Evolutionary conservation across 2,329 filamentous ascomycete species (phyloP).

Genomic region (Colletotrichum liriopes): DNA sequence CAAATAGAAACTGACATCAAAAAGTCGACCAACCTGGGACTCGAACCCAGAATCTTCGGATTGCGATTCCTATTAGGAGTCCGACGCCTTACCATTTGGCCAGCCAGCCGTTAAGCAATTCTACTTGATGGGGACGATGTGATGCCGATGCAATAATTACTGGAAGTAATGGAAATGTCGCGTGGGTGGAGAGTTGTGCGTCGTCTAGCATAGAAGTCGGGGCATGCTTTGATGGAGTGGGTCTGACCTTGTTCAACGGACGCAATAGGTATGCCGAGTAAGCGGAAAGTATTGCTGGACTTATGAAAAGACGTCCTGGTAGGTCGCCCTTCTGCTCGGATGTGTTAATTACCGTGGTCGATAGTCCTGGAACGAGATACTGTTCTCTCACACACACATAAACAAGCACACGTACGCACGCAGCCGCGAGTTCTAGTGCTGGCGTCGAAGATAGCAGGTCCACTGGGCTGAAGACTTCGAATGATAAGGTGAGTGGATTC

Average conservation of each 20-base stretch:
- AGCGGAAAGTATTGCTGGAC: not conserved
- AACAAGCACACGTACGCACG: not conserved
- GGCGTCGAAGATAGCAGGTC: not conserved
- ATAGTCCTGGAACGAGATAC: not conserved
- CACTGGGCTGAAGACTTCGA: not conserved
- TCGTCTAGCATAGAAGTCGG: not conserved
- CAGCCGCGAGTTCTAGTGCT: too few species aligned
- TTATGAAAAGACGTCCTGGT: not conserved
- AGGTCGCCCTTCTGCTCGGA: not conserved
- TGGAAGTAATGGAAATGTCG: not conserved
- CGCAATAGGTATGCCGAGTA: not conserved
- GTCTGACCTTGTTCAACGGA: not conserved
- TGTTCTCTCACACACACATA: not conserved
- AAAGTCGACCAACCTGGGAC: slow-evolving; percentile 39
- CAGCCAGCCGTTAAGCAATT: slow-evolving; percentile 7
- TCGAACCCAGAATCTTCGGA: slow-evolving; percentile 43
- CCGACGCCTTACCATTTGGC: slow-evolving; percentile 43
- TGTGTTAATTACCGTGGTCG: not conserved
- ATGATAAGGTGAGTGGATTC: not conserved
- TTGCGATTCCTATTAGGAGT: slow-evolving; percentile 21
- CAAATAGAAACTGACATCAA: not conserved
- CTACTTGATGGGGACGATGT: not conserved
- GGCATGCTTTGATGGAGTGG: not conserved
- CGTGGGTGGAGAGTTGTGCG: not conserved
- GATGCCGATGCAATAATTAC: not conserved